phyloP scores from a whole-genome alignment of 805 yeast species.

The Jamesozyma hellenica region DNA sequence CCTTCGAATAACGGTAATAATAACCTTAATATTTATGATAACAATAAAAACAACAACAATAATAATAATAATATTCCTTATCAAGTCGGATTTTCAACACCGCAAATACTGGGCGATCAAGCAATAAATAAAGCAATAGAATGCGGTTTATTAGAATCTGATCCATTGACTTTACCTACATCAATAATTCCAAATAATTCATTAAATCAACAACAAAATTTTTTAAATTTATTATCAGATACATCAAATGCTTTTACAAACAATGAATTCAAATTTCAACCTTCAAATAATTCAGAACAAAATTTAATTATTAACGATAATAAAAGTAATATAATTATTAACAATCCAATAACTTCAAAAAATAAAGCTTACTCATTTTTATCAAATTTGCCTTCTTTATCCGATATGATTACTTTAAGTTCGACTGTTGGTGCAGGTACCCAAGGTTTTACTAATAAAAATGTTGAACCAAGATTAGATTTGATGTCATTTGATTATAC shows the following conservation, averaged over 20 bases:
- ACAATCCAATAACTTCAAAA: constrained; percentile 1
- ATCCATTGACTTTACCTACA: constrained; percentile 16
- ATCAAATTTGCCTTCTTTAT: constrained; percentile 28
- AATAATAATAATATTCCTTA: constrained; percentile 33
- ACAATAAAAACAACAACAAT: neutral
- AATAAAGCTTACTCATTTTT: constrained; percentile 7
- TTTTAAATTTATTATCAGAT: neutral
- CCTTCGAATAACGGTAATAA: neutral
- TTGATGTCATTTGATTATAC: constrained; percentile 27
- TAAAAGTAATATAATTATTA: neutral
- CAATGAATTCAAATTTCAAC: too few species aligned
- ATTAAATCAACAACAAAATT: too few species aligned
- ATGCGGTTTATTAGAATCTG: constrained; percentile 18
- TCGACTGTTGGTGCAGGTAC: constrained; percentile 35
- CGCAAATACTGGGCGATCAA: constrained; percentile 50
- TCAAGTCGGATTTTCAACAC: constrained; percentile 72
- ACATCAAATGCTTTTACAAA: neutral
- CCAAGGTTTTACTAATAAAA: constrained; percentile 23
- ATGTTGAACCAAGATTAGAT: constrained; percentile 20
- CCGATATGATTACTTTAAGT: constrained; percentile 34
- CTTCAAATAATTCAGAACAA: neutral
- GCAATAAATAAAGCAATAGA: constrained; percentile 24
- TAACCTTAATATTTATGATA: too few species aligned
- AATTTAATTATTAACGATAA: neutral
- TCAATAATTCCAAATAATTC: too few species aligned